These are phyloP conservation scores for Kwoniella newhampshirensis DNA, from an alignment of 768 basidiomycete genomes.

Conservation along the genomic window DNA sequence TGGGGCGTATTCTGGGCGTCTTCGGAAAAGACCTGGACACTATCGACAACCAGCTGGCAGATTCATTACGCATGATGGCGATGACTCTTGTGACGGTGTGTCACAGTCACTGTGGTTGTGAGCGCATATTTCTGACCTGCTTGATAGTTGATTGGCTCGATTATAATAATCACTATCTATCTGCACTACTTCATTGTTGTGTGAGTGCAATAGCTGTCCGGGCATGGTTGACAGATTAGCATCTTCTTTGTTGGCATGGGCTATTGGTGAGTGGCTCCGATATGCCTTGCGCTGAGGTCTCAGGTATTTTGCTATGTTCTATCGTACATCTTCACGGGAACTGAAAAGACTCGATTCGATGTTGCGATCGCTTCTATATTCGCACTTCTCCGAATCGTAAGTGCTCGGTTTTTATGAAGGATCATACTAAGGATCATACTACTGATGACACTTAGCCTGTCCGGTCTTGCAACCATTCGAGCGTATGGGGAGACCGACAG, in stretches of 20 bases:
- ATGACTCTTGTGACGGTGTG: constrained; percentile 63
- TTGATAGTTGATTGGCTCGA: constrained; percentile 31
- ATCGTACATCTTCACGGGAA: constrained; percentile 79
- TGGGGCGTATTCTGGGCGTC: constrained; percentile 47
- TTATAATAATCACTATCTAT: constrained; percentile 47
- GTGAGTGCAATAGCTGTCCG: constrained; percentile 12
- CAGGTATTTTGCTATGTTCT: constrained; percentile 63
- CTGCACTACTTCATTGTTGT: constrained; percentile 48
- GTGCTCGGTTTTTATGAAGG: constrained; percentile 63
- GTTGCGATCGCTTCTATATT: constrained; percentile 79
- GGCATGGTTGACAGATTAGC: constrained; percentile 6
- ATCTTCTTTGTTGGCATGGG: constrained; percentile 40
- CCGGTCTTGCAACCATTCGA: constrained; percentile 63
- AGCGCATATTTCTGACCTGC: not conserved
- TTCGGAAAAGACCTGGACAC: constrained; percentile 52
- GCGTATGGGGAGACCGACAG: constrained; percentile 77
- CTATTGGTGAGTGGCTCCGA: constrained; percentile 27
- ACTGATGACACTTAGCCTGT: constrained; percentile 25
- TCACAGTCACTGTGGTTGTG: not conserved
- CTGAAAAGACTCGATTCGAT: constrained; percentile 71
- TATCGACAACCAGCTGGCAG: constrained; percentile 47
- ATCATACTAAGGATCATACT: not conserved
- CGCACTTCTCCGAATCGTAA: constrained; percentile 85
- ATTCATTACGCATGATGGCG: constrained; percentile 55
- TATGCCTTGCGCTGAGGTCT: not conserved